Base-by-base conservation (phyloP, 768 basidiomycete genomes). In the Lentinula boryana region DNA sequence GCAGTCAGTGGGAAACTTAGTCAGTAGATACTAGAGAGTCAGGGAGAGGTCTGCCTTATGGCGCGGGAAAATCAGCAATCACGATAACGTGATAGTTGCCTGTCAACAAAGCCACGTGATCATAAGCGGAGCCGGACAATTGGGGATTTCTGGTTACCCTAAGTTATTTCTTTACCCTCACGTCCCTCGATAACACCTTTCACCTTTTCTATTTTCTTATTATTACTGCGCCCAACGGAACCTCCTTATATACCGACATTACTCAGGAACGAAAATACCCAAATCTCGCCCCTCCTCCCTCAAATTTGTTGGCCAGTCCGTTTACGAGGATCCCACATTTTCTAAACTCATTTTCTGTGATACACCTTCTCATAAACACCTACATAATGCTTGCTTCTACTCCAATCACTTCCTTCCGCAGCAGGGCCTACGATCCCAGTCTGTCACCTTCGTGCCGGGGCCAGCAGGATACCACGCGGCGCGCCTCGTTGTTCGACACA, bases 371-470 rank as follows among this genome's bases (percentile, higher is more conserved):
- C 66, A 56, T 66, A 68, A 65, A 66, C 31, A 51, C 32, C 46
- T 27, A 51, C 62, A 69, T 68, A 60, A 80, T 80, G 79, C 77
- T 79, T 63, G 71, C 75, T 62, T 76, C 79, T 56, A 78, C 77
- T 44, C 78, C 77, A 63, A 72, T 72, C 61, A 73, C 70, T 56
- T 68, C 75, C 55, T 70, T 70, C 62, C 68, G 66, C 51, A 68
- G 67, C 59, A 66, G 63, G 13, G 31, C 73, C 61, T 67, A 68
- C 66, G 68, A 72, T 60, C 62, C 66, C 21, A 68, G 69, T 61
- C 71, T 72, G 64, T 74, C 75, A 53, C 74, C 76, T 41, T 73
- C 71, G 21, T 75, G 69, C 65, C 74, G 74, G 48, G 68, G 67
- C 9, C 71, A 71, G 63, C 72, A 73, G 58, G 75, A 12, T 58